Evolutionary conservation across 148 eudicot genomes (phyloP), one percentile per base, ranked within the genome.

Genomic region (Camellia sinensis): DNA sequence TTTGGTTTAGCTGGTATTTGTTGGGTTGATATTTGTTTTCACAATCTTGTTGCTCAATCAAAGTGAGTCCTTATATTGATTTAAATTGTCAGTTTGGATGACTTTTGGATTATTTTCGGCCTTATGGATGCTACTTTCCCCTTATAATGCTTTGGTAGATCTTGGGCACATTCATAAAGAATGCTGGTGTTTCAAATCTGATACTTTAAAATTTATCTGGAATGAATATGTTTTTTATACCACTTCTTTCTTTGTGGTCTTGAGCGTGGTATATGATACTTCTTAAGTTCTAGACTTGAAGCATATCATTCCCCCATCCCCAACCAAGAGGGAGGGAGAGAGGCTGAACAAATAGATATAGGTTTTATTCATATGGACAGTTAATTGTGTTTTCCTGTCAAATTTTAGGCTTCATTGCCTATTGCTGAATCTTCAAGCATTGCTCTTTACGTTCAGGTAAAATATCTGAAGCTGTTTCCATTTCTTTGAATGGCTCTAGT

Each of bases 391-490:
- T 56, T 67, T 57, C n/a, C 65, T 67, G 52, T 73, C 53, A n/a
- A 44, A 72, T 41, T 78, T 29, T 67, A 50, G 22, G 57, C 21
- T 18, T 57, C 17, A 69, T 45, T 48, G 53, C 46, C 67, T 78
- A 15, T 29, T 64, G 18, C 66, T 56, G 57, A 71, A 46, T 57
- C 61, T 64, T 79, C 56, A 63, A 9, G 48, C 44, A 65, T 57
- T 80, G 79, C 67, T 80, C 48, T 68, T 82, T 77, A 59, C 61
- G 70, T 83, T 46, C 80, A 89, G 97, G 97, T 84, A 85, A 89
- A 80, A 61, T 53, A 67, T 41, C 79, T 15, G 77, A 80, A 71
- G 87, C 67, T 17, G 83, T 45, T 74, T 77, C 75, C 82, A 73
- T 73, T 73, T 67, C 78, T 71, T 53, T 76, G 2, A 89, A 90